These are phyloP conservation scores for Flaveria floridana DNA, from an alignment of 140 eudicot genomes.

Conservation along the genomic window DNA sequence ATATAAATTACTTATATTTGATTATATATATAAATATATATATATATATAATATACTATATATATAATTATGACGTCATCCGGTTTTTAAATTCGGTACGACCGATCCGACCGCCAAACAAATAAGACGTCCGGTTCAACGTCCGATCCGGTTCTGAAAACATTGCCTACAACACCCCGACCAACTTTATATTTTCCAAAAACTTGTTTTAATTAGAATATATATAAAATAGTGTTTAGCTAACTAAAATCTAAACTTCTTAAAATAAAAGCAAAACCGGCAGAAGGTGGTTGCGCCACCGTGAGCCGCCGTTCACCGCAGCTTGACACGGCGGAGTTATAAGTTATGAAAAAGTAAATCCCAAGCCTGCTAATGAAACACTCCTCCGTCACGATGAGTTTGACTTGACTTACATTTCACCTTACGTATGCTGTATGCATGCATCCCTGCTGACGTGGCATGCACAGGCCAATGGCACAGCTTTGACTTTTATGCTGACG, in stretches of 20 bases:
- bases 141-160: too few relatives aligned
- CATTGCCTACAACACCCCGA: too few relatives aligned
- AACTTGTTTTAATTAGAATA: too few relatives aligned
- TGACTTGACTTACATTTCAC: constrained; percentile 26
- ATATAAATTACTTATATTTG: too few relatives aligned
- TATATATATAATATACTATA: too few relatives aligned
- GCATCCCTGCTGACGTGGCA: constrained; percentile 21
- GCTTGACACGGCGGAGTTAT: not conserved
- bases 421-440: constrained; percentile 27
- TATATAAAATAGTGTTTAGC: not conserved
- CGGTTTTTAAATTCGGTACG: too few relatives aligned
- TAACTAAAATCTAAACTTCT: too few relatives aligned
- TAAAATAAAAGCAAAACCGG: too few relatives aligned
- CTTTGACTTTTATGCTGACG: constrained; percentile 27
- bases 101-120: too few relatives aligned
- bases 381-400: constrained; percentile 26
- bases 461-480: constrained; percentile 20
- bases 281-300: constrained; percentile 1
- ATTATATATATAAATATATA: too few relatives aligned
- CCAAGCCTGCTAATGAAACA: constrained; percentile 22
- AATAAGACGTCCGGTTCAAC: too few relatives aligned
- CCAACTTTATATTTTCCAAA: not conserved
- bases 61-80: too few relatives aligned
- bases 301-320: constrained; percentile 17
- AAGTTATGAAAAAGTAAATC: not conserved